Evolutionary conservation across 768 basidiomycete species (phyloP).

Genomic region (Auricularia auricula-judae): DNA sequence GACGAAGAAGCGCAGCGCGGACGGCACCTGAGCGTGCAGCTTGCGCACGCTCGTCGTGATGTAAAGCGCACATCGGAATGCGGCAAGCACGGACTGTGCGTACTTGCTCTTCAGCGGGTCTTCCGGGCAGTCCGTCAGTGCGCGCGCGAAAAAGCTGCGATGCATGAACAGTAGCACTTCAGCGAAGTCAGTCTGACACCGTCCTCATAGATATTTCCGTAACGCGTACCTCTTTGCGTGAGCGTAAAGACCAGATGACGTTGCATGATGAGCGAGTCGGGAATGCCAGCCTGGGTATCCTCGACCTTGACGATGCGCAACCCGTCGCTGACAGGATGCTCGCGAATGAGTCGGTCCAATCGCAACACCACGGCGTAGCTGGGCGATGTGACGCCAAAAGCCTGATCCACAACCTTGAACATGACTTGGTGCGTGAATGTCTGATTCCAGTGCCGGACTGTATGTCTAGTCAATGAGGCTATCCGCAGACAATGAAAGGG

Average conservation of each 20-base stretch:
- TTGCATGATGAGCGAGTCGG: not conserved
- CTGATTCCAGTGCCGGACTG: conserved; percentile 62
- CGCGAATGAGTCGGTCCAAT: conserved; percentile 25
- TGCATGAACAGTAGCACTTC: conserved; percentile 63
- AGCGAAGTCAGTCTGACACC: no score
- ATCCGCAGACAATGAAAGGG: not conserved
- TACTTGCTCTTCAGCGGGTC: conserved; percentile 66
- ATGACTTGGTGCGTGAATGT: conserved; percentile 61
- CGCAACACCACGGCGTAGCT: conserved; percentile 56
- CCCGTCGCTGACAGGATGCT: not conserved
- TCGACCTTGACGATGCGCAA: not conserved
- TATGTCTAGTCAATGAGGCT: conserved; percentile 25
- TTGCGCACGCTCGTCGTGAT: not conserved
- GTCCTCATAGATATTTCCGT: no score
- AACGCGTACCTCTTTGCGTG: not conserved
- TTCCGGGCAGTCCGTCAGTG: conserved; percentile 46
- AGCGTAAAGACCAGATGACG: not conserved
- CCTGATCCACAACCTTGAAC: conserved; percentile 58
- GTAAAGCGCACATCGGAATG: conserved; percentile 42
- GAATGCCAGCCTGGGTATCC: not conserved
- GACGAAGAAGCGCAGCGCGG: conserved; percentile 55
- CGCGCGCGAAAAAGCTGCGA: conserved; percentile 62
- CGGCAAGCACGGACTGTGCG: conserved; percentile 55
- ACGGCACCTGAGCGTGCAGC: conserved; percentile 6
- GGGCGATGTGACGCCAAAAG: conserved; percentile 60